Conservation (phyloP, 1,139 yeast genomes). For the Cylindricascospora bacillispora region DNA sequence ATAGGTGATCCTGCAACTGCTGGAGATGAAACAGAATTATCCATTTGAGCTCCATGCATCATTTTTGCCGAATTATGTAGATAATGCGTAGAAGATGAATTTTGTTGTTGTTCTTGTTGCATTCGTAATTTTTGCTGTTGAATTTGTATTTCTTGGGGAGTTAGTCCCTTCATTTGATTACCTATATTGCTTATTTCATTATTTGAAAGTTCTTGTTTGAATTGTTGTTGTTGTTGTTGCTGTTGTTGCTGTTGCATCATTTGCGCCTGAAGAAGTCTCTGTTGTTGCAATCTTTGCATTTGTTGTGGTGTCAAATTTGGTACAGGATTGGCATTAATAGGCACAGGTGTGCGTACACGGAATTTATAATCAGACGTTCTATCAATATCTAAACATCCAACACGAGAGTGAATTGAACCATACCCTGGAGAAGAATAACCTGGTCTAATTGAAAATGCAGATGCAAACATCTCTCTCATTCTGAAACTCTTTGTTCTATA, state of each 20-base stretch:
- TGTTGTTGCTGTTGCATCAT: conserved; percentile 23
- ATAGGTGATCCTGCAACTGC: no score
- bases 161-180: conserved; percentile 2
- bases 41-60: no score
- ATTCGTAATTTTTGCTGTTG: conserved; percentile 5
- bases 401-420: conserved; percentile 66
- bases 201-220: conserved; percentile 10
- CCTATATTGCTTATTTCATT: conserved; percentile 3
- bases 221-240: conserved; percentile 20
- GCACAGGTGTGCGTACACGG: conserved; percentile 56
- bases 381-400: conserved; percentile 62
- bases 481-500: conserved; percentile 60
- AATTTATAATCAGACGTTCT: conserved; percentile 41
- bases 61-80: no score
- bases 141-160: conserved; percentile 4
- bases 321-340: conserved; percentile 12
- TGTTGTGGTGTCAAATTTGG: conserved; percentile 36
- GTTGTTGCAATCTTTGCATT: conserved; percentile 27
- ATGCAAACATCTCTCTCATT: conserved; percentile 73
- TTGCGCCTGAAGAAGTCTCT: conserved; percentile 26
- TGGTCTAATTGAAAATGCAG: conserved; percentile 30
- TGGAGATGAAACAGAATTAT: no score
- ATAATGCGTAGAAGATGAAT: no score
- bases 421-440: conserved; percentile 25
- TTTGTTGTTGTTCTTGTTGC: conserved; percentile 7